Evolutionary conservation across 2,329 filamentous ascomycete genomes (phyloP), one percentile per base, ranked within the genome.

Genomic region (Apiospora kogelbergensis): DNA sequence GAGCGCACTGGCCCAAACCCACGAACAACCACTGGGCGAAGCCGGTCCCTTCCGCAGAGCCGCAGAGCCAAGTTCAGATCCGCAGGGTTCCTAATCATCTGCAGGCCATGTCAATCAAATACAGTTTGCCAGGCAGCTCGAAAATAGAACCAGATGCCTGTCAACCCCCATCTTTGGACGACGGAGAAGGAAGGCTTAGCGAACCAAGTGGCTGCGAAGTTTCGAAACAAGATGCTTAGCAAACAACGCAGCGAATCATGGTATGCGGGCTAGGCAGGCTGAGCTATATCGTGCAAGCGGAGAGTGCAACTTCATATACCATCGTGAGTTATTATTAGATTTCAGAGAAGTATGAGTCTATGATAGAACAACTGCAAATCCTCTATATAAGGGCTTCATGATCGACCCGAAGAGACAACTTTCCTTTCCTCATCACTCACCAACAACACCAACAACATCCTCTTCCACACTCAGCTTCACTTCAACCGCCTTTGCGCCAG

Each of bases 371-470:
- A 37, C 3, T 5, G 7, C n/a, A n/a, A 6, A 13, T 60, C 17
- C 17, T 60, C 7, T 60, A 60, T 60, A 60, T 60, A 60, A 60
- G 53, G 53, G 22, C 26, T 22, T 60, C 17, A 13, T 6, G 53
- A 60, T 60, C 53, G 30, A 37, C 53, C 53, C 30, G 17, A 60
- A 60, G 7, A 60, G 30, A 60, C 53, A 60, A 60, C 53, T 60
- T 60, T 57, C 33, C 33, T 60, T 37, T 37, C 53, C 30, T 60
- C 53, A 60, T 60, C 53, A 60, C 53, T 60, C 53, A 60, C 53
- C 53, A 60, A 20, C 53, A 60, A 60, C 53, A n/a, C 53, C 53
- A 60, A 57, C 53, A 60, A 57, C 53, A 60, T 60, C 53, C 4
- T 60, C 53, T 60, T 37, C 30, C 20, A 33, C 53, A n/a, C 10